phyloP scores from a whole-genome alignment of 1,284 basidiomycete species.

The Cryptococcus neoformans region DNA sequence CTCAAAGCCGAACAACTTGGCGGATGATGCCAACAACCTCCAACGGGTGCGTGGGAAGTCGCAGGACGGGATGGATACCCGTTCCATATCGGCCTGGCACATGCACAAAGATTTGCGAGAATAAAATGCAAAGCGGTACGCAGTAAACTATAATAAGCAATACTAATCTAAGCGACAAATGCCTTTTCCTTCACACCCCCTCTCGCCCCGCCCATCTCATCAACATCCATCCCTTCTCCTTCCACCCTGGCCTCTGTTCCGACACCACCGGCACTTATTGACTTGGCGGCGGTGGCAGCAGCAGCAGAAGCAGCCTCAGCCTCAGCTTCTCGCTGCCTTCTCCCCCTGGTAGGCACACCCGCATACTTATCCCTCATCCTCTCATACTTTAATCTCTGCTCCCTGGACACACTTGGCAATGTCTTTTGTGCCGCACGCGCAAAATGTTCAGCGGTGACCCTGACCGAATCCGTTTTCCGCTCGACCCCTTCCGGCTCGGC shows the following conservation, averaged over 20 bases:
- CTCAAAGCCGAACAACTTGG: too few relatives aligned
- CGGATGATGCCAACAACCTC: too few relatives aligned
- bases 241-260: neutral
- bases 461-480: conserved; percentile 40
- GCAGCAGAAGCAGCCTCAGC: neutral
- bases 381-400: conserved; percentile 80
- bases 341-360: conserved; percentile 55
- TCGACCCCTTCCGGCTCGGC: conserved; percentile 18
- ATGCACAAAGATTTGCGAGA: too few relatives aligned
- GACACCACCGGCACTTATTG: neutral
- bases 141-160: neutral
- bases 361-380: conserved; percentile 73
- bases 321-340: conserved; percentile 34
- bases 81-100: too few relatives aligned
- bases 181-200: neutral
- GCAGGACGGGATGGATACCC: conserved; percentile 35
- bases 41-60: too few relatives aligned
- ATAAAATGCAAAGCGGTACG: neutral
- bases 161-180: neutral
- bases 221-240: neutral
- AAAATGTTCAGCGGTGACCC: conserved; percentile 64
- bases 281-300: neutral
- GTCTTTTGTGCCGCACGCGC: conserved; percentile 73
- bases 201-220: neutral
- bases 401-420: conserved; percentile 75